A percentile compares a stretch with the other conserved stretches of the same genome.
Evolutionary conservation across 208 protist species (phyloP).

Genomic region (Trichomonas gallinae): DNA sequence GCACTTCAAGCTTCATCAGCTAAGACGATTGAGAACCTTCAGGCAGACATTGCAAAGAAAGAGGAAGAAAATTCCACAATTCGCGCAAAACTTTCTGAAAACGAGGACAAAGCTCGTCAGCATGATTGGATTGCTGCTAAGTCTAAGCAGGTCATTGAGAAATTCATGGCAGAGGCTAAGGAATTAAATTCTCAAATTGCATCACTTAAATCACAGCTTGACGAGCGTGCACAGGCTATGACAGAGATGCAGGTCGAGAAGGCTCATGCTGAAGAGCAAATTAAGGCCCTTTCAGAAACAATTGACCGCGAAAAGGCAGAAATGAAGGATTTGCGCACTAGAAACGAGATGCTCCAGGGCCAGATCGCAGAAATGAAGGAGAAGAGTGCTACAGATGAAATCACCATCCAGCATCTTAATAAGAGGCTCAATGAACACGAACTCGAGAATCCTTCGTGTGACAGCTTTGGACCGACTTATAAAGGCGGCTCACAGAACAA

Average conservation of each 20-base stretch:
- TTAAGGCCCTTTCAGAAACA: neutral
- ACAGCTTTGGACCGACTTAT: neutral
- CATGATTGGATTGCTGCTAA: constrained; percentile 5
- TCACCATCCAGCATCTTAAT: neutral
- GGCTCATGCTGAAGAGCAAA: neutral
- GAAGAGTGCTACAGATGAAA: neutral
- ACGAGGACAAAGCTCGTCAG: neutral
- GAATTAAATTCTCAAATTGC: neutral
- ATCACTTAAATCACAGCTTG: neutral
- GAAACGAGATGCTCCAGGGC: neutral
- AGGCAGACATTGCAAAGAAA: neutral
- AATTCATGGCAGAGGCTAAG: neutral
- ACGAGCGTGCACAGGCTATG: neutral
- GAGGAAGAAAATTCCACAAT: neutral
- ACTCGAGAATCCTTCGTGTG: neutral
- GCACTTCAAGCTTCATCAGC: neutral
- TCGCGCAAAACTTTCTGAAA: neutral
- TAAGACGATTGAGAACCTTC: neutral
- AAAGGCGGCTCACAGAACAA: neutral
- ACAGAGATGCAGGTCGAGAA: neutral
- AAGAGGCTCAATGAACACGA: neutral
- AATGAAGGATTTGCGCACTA: neutral
- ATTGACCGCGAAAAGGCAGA: neutral
- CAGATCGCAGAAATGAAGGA: neutral
- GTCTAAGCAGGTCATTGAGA: neutral